Evolutionary conservation across 1,284 basidiomycete species (phyloP).

Genomic region (Pseudozyma hubeiensis): DNA sequence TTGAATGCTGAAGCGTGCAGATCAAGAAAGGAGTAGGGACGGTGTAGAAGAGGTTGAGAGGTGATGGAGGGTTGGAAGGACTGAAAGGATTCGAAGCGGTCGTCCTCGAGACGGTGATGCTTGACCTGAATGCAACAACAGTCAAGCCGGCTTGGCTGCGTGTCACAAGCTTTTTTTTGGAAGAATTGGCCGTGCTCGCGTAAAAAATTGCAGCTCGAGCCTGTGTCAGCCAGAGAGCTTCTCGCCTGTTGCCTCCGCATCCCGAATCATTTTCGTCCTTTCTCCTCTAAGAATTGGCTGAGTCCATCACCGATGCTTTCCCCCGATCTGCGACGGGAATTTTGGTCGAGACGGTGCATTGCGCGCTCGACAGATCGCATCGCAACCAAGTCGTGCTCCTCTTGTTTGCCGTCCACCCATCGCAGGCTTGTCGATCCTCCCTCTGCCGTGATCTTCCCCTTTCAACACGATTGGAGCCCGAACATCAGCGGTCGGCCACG

Average conservation of each 20-base stretch:
- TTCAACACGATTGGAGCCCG: too few species aligned
- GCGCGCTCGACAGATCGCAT: conserved; percentile 10
- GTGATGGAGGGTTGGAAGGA: conserved; percentile 23
- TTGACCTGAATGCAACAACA: too few species aligned
- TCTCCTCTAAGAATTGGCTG: background rate
- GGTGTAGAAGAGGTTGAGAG: conserved; percentile 28
- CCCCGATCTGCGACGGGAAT: background rate
- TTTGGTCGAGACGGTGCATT: conserved; percentile 5
- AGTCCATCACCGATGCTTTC: conserved; percentile 11
- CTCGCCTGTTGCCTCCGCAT: conserved; percentile 18
- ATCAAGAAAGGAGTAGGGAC: conserved; percentile 22
- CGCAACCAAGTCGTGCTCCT: background rate
- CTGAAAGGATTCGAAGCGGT: background rate
- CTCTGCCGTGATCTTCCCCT: background rate
- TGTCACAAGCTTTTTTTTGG: conserved; percentile 3
- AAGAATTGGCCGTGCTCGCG: conserved; percentile 31
- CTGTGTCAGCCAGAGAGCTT: background rate
- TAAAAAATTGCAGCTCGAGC: conserved; percentile 1
- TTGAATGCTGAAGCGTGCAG: conserved; percentile 17
- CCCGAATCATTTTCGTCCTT: conserved; percentile 31
- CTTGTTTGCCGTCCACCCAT: background rate
- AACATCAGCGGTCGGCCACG: too few species aligned
- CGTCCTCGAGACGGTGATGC: conserved; percentile 1
- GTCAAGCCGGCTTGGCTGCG: background rate
- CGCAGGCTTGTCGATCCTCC: conserved; percentile 2